Conservation (phyloP, 441 rosid genomes). For the Gossypium schwendimanii region DNA sequence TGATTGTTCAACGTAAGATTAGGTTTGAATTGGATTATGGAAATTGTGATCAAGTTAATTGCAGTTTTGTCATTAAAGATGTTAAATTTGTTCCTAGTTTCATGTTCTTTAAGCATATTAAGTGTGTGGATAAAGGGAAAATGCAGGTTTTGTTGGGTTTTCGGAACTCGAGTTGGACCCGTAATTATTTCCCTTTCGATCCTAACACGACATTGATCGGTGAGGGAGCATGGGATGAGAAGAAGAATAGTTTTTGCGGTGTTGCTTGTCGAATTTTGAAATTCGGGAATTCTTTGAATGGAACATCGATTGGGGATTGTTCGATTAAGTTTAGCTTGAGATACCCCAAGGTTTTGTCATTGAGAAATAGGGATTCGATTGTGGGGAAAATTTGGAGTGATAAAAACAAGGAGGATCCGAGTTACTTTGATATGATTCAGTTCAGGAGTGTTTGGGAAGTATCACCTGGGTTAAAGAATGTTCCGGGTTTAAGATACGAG, state of each 20-base stretch:
- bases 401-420: slow-evolving; percentile 32
- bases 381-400: slow-evolving; percentile 65
- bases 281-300: slow-evolving; percentile 33
- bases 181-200: slow-evolving; percentile 42
- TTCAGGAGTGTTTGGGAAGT: slow-evolving; percentile 35
- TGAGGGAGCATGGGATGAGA: slow-evolving; percentile 75
- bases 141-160: slow-evolving; percentile 51
- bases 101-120: slow-evolving; percentile 33
- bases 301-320: slow-evolving; percentile 60
- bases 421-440: slow-evolving; percentile 39
- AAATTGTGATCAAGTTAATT: slow-evolving; percentile 34
- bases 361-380: slow-evolving; percentile 33
- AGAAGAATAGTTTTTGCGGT: slow-evolving; percentile 51
- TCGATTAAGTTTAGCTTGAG: slow-evolving; percentile 59
- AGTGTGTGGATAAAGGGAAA: slow-evolving; percentile 38
- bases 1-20: slow-evolving; percentile 20
- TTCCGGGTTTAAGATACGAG: slow-evolving; percentile 42
- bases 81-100: slow-evolving; percentile 30
- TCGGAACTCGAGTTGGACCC: slow-evolving; percentile 18
- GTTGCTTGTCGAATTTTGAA: slow-evolving; percentile 64
- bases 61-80: slow-evolving; percentile 34
- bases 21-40: slow-evolving; percentile 43
- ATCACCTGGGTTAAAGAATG: slow-evolving; percentile 16
- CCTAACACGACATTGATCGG: slow-evolving; percentile 56
- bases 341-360: slow-evolving; percentile 45